Evolutionary conservation across 2,329 filamentous ascomycete species (phyloP).

Genomic region (Blastomyces silverae): DNA sequence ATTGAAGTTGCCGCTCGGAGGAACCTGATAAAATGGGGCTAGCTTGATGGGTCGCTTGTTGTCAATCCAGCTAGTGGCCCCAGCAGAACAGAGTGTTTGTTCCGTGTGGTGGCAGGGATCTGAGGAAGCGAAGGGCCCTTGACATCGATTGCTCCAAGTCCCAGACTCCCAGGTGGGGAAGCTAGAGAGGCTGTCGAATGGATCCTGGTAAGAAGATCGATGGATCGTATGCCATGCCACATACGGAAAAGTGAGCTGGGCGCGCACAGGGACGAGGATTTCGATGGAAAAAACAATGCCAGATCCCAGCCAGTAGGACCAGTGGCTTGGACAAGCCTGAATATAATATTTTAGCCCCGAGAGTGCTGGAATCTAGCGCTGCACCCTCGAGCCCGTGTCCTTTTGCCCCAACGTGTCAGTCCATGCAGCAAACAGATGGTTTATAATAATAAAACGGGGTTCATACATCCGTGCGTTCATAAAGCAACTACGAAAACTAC

Average conservation of each 20-base stretch:
- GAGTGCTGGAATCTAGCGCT: no score
- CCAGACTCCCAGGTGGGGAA: neutral
- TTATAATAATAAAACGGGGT: no score
- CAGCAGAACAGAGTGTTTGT: no score
- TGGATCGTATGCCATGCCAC: constrained; percentile 13
- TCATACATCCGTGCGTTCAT: no score
- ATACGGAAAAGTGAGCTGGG: constrained; percentile 11
- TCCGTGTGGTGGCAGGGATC: constrained; percentile 10
- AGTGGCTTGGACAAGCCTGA: constrained; percentile 4
- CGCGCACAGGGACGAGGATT: neutral
- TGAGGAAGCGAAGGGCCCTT: neutral
- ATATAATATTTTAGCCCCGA: neutral
- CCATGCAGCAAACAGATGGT: neutral
- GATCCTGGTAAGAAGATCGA: constrained; percentile 9
- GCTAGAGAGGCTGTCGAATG: neutral
- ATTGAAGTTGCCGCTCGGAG: constrained; percentile 5
- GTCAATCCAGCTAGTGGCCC: constrained; percentile 2
- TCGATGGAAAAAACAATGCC: neutral
- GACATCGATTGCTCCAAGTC: neutral
- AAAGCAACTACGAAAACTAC: no score
- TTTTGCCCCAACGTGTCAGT: neutral
- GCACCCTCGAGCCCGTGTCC: neutral
- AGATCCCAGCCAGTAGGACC: constrained; percentile 1
- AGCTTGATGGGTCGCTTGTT: constrained; percentile 8
- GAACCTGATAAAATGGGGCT: constrained; percentile 12